These are phyloP conservation scores for Aspergillus sclerotiicarbonarius DNA, from an alignment of 495 filamentous ascomycete species.

Conservation along the genomic window DNA sequence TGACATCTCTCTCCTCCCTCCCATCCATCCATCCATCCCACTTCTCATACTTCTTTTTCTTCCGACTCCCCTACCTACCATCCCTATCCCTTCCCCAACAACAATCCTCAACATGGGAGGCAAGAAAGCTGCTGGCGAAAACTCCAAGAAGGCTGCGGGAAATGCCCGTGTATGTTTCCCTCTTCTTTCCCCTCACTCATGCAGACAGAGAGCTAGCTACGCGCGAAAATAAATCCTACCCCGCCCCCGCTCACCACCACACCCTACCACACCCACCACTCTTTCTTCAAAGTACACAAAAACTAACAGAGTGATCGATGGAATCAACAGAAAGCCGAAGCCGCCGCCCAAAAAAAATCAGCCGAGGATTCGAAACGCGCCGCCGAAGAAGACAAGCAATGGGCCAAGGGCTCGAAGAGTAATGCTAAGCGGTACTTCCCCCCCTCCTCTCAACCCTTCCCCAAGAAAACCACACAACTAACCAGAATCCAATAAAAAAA, in stretches of 20 bases:
- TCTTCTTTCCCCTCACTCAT: background rate
- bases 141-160: conserved; percentile 85
- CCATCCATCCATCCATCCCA: background rate
- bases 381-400: conserved; percentile 70
- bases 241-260: background rate
- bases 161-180: conserved; percentile 61
- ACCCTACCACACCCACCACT: background rate
- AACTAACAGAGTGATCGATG: too few relatives aligned
- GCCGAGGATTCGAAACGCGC: conserved; percentile 65
- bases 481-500: conserved; percentile 13
- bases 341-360: conserved; percentile 73
- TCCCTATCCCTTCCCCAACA: too few relatives aligned
- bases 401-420: conserved; percentile 81
- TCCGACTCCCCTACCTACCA: background rate
- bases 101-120: conserved; percentile 32
- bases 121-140: conserved; percentile 69
- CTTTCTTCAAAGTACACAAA: background rate
- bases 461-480: too few relatives aligned
- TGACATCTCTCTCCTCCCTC: background rate
- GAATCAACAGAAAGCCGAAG: conserved; percentile 84
- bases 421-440: conserved; percentile 72
- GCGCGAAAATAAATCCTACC: background rate
- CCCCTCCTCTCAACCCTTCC: background rate
- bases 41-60: background rate
- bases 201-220: too few relatives aligned